Evolutionary conservation across 2,329 filamentous ascomycete species (phyloP), one percentile per base, ranked within the genome.

Genomic region (Fusarium sp.): DNA sequence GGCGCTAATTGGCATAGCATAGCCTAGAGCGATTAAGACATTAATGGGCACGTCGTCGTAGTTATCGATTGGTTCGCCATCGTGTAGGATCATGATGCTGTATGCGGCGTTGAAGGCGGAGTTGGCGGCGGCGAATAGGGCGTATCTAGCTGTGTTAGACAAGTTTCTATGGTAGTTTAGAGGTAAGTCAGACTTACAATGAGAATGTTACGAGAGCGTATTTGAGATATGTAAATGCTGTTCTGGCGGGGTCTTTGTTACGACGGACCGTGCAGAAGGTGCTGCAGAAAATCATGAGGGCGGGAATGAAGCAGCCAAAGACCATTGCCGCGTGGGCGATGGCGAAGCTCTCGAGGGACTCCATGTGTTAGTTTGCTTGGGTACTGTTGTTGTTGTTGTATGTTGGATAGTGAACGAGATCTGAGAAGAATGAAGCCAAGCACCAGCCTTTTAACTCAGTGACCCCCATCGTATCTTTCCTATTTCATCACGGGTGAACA

Each of bases 171-270:
- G 16, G 32, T 5, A 34, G 15, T 18, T 34, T 10, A 10, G 32
- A 34, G 5, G 16, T 18, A 10, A 2, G 16, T 34, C 16, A 34
- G 32, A 20, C 77, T 49, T 50, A 81, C 79, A 72, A 25, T 7
- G 62, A 40, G 29, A 73, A 79, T 0, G 73, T 49, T 2, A 63
- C 55, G 14, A 79, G 63, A 1, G 76, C 75, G 3, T 55, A 6
- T 46, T 77, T 78, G 51, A 76, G 70, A 20, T 62, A 75, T 4
- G 49, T 64, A 15, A 77, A 71, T 20, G 72, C 77, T 29, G 50
- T 66, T 38, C 76, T 64, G 2, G 73, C 73, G 3, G 71, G 67
- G 32, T 79, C 77, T 1, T 62, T 66, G 20, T 64, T 63, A 30
- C 67, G 61, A 3, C 73, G 73, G 2, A 69, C 66, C 9, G 68